These are phyloP conservation scores for Hymenoscyphus repandus DNA, from an alignment of 2,329 filamentous ascomycete species.

Conservation along the genomic window DNA sequence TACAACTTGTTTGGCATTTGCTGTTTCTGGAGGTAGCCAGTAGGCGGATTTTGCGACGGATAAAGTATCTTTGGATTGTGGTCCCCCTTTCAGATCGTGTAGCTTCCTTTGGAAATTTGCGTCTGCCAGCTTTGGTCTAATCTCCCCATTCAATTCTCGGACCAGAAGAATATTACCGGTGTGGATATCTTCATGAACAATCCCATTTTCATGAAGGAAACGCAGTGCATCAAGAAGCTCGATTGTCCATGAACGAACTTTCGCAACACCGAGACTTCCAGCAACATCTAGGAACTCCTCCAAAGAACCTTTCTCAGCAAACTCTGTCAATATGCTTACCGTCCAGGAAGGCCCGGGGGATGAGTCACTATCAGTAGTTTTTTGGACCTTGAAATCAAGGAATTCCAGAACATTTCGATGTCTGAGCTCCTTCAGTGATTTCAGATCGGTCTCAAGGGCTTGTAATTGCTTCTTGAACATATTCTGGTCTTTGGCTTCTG, in stretches of 20 bases:
- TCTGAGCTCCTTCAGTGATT: constrained; percentile 66
- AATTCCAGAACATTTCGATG: constrained; percentile 76
- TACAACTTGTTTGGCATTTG: constrained; percentile 54
- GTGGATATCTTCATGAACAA: constrained; percentile 81
- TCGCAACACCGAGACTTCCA: constrained; percentile 66
- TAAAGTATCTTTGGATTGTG: constrained; percentile 46
- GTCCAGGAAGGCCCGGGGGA: constrained; percentile 52
- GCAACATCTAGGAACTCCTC: constrained; percentile 77
- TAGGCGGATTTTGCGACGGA: constrained; percentile 68
- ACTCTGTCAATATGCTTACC: constrained; percentile 68
- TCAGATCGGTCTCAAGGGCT: constrained; percentile 69
- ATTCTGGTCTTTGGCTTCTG: constrained; percentile 50
- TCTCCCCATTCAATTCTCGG: constrained; percentile 60
- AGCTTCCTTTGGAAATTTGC: constrained; percentile 65
- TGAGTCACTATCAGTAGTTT: constrained; percentile 52
- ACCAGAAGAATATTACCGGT: constrained; percentile 74
- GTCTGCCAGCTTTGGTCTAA: constrained; percentile 71
- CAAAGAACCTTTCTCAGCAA: constrained; percentile 77
- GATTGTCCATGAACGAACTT: constrained; percentile 83
- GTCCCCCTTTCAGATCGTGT: constrained; percentile 52
- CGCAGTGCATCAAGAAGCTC: constrained; percentile 85
- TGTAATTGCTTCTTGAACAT: constrained; percentile 73
- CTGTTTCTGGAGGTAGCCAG: constrained; percentile 78
- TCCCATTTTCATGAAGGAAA: constrained; percentile 77
- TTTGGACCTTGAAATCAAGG: constrained; percentile 75